Conservation (phyloP, 495 filamentous ascomycete species). For the Rhypophila decipiens region DNA sequence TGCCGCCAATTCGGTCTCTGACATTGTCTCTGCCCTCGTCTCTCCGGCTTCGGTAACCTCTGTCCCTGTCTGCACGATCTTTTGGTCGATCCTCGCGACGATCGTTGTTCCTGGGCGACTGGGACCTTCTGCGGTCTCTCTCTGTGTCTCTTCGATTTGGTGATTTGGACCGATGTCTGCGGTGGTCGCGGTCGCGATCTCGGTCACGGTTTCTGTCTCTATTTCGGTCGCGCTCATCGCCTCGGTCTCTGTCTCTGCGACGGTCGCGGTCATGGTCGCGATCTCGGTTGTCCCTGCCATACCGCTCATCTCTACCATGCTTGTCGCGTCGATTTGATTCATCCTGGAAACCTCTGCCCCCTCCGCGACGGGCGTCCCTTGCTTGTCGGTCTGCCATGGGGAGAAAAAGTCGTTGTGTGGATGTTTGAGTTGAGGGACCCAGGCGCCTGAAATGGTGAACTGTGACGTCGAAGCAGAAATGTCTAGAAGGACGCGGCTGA, state of each 20-base stretch:
- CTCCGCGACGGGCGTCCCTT: slow-evolving; percentile 19
- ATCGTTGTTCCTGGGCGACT: slow-evolving; percentile 31
- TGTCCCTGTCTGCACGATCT: slow-evolving; percentile 4
- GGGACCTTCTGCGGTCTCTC: slow-evolving; percentile 24
- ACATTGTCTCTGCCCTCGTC: slow-evolving; percentile 8
- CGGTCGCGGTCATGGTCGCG: slow-evolving; percentile 27
- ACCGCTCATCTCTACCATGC: too few species aligned
- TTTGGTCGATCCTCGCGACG: slow-evolving; percentile 11
- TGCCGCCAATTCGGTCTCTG: neutral
- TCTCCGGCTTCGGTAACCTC: slow-evolving; percentile 12
- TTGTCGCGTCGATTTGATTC: slow-evolving; percentile 12
- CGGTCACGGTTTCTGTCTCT: slow-evolving; percentile 26
- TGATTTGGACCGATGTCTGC: slow-evolving; percentile 36
- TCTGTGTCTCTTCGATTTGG: slow-evolving; percentile 29
- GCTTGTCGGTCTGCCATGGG: slow-evolving; percentile 22
- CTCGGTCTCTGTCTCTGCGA: slow-evolving; percentile 23
- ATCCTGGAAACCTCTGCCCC: slow-evolving; percentile 17
- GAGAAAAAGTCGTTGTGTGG: too few species aligned
- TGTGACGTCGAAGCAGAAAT: slow-evolving; percentile 17
- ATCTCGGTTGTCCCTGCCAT: slow-evolving; percentile 14
- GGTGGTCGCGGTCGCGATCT: slow-evolving; percentile 24
- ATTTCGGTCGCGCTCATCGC: slow-evolving; percentile 23
- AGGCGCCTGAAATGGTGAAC: neutral
- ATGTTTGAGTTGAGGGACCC: neutral
- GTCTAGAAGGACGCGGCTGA: slow-evolving; percentile 5